Evolutionary conservation across 148 eudicot species (phyloP).

Genomic region (Polygonum maritimum): DNA sequence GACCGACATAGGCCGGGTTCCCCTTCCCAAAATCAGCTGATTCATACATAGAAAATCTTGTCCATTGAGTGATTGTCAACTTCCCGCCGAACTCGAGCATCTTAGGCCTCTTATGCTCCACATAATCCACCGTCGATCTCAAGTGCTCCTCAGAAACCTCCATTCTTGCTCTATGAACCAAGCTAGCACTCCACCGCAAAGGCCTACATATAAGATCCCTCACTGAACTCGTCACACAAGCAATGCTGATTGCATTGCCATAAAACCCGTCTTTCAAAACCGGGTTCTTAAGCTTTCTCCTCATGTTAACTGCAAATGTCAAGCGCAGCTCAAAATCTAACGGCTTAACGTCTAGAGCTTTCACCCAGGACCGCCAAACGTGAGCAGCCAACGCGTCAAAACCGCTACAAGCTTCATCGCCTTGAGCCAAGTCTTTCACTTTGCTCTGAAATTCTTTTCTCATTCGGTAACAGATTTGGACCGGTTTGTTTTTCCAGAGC

Average conservation of each 20-base stretch:
- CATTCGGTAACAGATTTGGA: constrained; percentile 63
- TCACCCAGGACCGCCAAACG: constrained; percentile 93
- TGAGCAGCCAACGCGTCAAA: constrained; percentile 97
- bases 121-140: constrained; percentile 70
- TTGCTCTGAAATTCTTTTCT: constrained; percentile 42
- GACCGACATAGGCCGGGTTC: constrained; percentile 74
- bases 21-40: constrained; percentile 95
- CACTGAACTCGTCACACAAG: constrained; percentile 59
- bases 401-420: constrained; percentile 25
- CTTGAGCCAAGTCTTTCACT: constrained; percentile 42
- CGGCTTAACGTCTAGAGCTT: constrained; percentile 68
- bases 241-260: constrained; percentile 75
- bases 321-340: constrained; percentile 53
- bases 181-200: constrained; percentile 25
- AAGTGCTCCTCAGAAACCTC: constrained; percentile 60
- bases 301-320: constrained; percentile 75
- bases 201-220: constrained; percentile 30
- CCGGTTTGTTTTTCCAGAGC: constrained; percentile 53
- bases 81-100: constrained; percentile 89
- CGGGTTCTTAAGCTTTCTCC: constrained; percentile 50
- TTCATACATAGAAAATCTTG: constrained; percentile 74
- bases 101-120: constrained; percentile 56
- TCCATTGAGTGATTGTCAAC: constrained; percentile 88
- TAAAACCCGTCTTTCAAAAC: constrained; percentile 68
- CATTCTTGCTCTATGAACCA: constrained; percentile 59